Conservation (phyloP, 345 rosid species). For the Hibiscus trionum region DNA sequence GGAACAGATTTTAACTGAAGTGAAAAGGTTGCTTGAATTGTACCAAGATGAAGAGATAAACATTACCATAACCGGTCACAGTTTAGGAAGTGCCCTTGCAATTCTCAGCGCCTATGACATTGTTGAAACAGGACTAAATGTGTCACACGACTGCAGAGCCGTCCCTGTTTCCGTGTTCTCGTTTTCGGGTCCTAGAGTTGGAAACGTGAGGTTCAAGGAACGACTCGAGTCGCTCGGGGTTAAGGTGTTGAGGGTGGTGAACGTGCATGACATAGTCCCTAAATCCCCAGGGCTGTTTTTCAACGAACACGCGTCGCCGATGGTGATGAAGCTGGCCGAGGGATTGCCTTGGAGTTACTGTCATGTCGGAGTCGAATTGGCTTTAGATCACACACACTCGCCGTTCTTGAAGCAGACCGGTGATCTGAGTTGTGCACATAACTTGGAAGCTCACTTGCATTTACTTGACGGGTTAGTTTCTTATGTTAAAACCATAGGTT, state of each 20-base stretch:
- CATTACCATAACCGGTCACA: constrained; percentile 78
- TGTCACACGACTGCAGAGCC: constrained; percentile 24
- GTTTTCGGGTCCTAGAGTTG: constrained; percentile 73
- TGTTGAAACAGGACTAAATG: constrained; percentile 51
- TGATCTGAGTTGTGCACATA: constrained; percentile 51
- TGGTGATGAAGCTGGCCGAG: constrained; percentile 43
- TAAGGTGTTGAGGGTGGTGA: constrained; percentile 75
- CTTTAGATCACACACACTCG: constrained; percentile 58
- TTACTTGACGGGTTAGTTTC: constrained; percentile 72
- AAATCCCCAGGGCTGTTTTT: constrained; percentile 62
- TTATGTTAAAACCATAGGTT: not conserved
- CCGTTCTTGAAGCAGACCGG: constrained; percentile 52
- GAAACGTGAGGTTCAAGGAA: constrained; percentile 59
- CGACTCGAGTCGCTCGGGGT: constrained; percentile 48
- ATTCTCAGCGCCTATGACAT: constrained; percentile 69
- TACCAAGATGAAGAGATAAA: constrained; percentile 48
- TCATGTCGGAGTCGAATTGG: constrained; percentile 75
- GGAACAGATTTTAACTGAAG: constrained; percentile 58
- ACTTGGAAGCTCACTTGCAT: constrained; percentile 75
- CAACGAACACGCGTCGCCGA: constrained; percentile 41
- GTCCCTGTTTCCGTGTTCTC: constrained; percentile 52
- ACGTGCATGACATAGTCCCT: constrained; percentile 59
- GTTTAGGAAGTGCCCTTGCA: constrained; percentile 75
- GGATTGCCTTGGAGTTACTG: constrained; percentile 74
- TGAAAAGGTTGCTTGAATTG: constrained; percentile 38